Evolutionary conservation across 2,329 filamentous ascomycete genomes (phyloP).

Genomic region (Leptographium lundbergii): DNA sequence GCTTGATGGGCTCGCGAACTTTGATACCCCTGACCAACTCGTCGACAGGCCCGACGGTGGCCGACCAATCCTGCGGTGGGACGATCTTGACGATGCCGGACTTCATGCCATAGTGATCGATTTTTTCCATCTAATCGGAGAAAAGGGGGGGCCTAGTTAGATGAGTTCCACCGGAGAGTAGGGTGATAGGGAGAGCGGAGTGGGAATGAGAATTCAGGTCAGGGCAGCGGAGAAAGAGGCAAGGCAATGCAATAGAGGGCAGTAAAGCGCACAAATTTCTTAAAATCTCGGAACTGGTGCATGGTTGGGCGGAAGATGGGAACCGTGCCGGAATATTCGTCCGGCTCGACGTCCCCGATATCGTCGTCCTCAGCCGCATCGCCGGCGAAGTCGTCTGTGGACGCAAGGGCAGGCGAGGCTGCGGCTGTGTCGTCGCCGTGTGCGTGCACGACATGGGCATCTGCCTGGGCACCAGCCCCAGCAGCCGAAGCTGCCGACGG

Average conservation of each 20-base stretch:
- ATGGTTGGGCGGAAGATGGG: slow-evolving; percentile 94
- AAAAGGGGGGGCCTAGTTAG: not conserved
- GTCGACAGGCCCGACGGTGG: slow-evolving; percentile 63
- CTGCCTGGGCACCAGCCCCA: not conserved
- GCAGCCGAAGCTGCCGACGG: not conserved
- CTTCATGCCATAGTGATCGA: slow-evolving; percentile 93
- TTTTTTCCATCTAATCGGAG: slow-evolving; percentile 52
- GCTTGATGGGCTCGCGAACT: slow-evolving; percentile 94
- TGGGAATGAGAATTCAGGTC: not conserved
- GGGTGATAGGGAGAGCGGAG: not conserved
- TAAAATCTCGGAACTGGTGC: slow-evolving; percentile 89
- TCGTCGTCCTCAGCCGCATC: slow-evolving; percentile 27
- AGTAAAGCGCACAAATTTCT: slow-evolving; percentile 57
- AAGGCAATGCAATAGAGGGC: not conserved
- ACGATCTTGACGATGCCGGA: slow-evolving; percentile 95
- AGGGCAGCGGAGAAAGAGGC: not conserved
- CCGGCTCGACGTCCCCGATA: slow-evolving; percentile 67
- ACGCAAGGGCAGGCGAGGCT: not conserved
- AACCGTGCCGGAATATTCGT: slow-evolving; percentile 82
- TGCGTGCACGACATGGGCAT: not conserved
- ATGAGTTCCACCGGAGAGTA: not conserved
- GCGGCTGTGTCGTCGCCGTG: not conserved
- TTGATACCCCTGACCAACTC: slow-evolving; percentile 82
- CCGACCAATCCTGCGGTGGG: slow-evolving; percentile 85
- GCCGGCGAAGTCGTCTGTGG: not conserved